These are phyloP conservation scores for Musa acuminata DNA, from an alignment of 176 grass and related monocot genomes.

Conservation along the genomic window DNA sequence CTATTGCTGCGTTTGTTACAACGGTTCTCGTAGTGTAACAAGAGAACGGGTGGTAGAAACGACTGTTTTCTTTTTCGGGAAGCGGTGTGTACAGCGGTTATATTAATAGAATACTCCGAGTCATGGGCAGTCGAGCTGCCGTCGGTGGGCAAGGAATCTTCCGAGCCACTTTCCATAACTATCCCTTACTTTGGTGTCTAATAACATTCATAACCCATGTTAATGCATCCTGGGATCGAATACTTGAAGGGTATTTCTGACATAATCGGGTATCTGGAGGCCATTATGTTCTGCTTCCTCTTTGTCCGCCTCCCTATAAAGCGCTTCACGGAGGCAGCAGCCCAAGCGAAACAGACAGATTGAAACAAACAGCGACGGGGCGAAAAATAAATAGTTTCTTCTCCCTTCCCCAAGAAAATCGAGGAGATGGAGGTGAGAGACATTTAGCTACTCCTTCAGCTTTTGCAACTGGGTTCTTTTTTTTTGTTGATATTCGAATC, in stretches of 20 bases:
- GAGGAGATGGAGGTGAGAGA: conserved; percentile 10
- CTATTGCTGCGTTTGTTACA: not conserved
- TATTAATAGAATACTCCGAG: no score
- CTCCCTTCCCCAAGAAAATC: not conserved
- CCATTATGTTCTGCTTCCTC: not conserved
- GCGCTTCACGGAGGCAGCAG: not conserved
- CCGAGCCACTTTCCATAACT: no score
- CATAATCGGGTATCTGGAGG: not conserved
- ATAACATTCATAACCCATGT: no score
- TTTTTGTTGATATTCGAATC: conserved; percentile 1
- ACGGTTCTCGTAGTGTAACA: not conserved
- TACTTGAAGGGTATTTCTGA: not conserved
- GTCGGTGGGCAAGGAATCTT: no score
- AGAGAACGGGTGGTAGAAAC: not conserved
- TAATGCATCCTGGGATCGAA: no score
- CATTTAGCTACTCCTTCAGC: not conserved
- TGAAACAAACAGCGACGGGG: not conserved
- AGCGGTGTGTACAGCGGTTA: not conserved
- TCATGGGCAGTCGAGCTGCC: no score
- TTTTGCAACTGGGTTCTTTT: not conserved
- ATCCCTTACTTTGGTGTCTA: no score
- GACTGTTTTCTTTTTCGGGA: not conserved
- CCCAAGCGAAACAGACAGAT: not conserved
- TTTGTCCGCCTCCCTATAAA: not conserved
- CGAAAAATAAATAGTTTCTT: no score